Evolutionary conservation across 148 eudicot species (phyloP).

Genomic region (Silene uniflora): DNA sequence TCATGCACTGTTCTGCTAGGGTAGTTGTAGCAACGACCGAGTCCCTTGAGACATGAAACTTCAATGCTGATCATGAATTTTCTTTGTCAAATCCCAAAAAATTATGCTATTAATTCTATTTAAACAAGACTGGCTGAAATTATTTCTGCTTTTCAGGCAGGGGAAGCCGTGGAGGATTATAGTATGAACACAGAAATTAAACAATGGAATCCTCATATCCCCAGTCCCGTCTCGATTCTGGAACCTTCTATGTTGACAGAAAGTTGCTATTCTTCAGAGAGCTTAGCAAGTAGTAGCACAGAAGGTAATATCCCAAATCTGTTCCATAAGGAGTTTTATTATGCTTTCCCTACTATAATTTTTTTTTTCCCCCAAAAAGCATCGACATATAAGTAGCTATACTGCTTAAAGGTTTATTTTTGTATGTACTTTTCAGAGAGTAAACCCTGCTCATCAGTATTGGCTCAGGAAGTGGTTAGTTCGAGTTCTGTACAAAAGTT

Average conservation of each 20-base stretch:
- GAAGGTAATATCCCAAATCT: constrained; percentile 41
- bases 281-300: constrained; percentile 42
- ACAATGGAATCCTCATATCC: constrained; percentile 44
- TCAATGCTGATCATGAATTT: background rate
- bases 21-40: too few relatives aligned
- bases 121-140: background rate
- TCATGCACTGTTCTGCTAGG: background rate
- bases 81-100: background rate
- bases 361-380: too few relatives aligned
- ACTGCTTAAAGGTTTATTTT: background rate
- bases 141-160: constrained; percentile 26
- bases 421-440: constrained; percentile 41
- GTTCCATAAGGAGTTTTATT: too few relatives aligned
- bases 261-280: constrained; percentile 76
- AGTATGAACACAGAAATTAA: constrained; percentile 37
- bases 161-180: constrained; percentile 36
- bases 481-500: constrained; percentile 31
- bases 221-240: constrained; percentile 81
- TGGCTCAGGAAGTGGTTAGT: constrained; percentile 42
- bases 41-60: too few relatives aligned
- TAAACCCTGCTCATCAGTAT: constrained; percentile 58
- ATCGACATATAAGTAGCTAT: too few relatives aligned
- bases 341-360: too few relatives aligned
- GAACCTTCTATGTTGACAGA: constrained; percentile 59
- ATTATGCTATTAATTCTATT: background rate